phyloP scores from a whole-genome alignment of 164 flowering plant species.

The Stephania japonica region DNA sequence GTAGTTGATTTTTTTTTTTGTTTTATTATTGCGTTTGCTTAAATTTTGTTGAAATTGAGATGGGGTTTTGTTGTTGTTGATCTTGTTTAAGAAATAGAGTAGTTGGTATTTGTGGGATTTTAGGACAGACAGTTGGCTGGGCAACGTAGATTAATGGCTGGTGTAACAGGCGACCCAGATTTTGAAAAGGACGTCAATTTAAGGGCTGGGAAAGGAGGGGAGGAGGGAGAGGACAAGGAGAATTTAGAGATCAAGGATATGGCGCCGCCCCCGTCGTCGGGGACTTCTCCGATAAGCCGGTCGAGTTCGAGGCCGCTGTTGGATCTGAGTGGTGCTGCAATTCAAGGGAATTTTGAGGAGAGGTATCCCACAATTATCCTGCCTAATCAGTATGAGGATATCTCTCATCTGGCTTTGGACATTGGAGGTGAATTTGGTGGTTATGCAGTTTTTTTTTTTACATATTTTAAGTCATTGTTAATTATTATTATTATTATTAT shows the following conservation, averaged over 20 bases:
- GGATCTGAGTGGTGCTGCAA: slow-evolving; percentile 85
- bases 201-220: slow-evolving; percentile 8
- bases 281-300: slow-evolving; percentile 54
- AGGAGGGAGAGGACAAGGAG: too few species aligned
- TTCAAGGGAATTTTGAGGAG: slow-evolving; percentile 86
- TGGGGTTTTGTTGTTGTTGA: too few species aligned
- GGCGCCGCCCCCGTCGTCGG: slow-evolving; percentile 39
- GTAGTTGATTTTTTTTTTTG: too few species aligned
- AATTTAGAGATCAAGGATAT: slow-evolving; percentile 25
- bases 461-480: not conserved
- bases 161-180: slow-evolving; percentile 11
- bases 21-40: too few species aligned
- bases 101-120: too few species aligned
- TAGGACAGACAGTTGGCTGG: slow-evolving; percentile 5
- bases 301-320: slow-evolving; percentile 83
- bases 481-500: too few species aligned
- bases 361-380: slow-evolving; percentile 78
- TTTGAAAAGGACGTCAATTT: slow-evolving; percentile 10
- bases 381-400: slow-evolving; percentile 95
- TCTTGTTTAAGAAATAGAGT: too few species aligned
- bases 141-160: slow-evolving; percentile 20
- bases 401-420: slow-evolving; percentile 85
- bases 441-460: slow-evolving; percentile 1
- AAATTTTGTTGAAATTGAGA: too few species aligned
- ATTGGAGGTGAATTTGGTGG: slow-evolving; percentile 77